Evolutionary conservation across 2,329 filamentous ascomycete genomes (phyloP).

Genomic region (Endocalyx cinctus): DNA sequence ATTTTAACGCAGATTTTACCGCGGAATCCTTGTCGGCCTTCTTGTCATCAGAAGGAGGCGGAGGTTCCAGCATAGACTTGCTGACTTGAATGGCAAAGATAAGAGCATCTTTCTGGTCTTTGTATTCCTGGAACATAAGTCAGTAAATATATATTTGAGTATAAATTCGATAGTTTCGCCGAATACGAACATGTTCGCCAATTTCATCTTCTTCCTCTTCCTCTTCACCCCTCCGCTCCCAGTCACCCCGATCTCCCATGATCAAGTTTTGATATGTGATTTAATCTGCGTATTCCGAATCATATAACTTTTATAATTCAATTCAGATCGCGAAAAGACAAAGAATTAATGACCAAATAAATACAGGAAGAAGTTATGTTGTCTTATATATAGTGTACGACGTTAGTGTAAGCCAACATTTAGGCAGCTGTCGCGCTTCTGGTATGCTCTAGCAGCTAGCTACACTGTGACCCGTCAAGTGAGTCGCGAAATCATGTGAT

Average conservation of each 20-base stretch:
- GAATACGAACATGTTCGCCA: constrained; percentile 64
- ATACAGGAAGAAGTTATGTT: no score
- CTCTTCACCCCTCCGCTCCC: constrained; percentile 58
- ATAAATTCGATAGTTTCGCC: no score
- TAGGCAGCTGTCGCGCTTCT: constrained; percentile 22
- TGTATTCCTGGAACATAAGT: constrained; percentile 63
- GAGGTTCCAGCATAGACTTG: constrained; percentile 73
- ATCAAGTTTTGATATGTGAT: background rate
- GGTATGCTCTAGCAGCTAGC: constrained; percentile 11
- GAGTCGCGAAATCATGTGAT: constrained; percentile 24
- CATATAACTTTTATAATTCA: no score
- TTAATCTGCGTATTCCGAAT: background rate
- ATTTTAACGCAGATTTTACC: constrained; percentile 81
- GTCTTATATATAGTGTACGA: no score
- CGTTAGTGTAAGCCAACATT: no score
- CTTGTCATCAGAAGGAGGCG: constrained; percentile 61
- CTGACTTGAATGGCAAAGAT: constrained; percentile 93
- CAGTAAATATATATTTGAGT: constrained; percentile 23
- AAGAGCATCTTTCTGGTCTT: constrained; percentile 94
- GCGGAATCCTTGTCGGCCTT: constrained; percentile 76
- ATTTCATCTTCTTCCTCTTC: constrained; percentile 65
- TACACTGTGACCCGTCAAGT: constrained; percentile 5
- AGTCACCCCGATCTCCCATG: constrained; percentile 30
- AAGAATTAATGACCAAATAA: no score
- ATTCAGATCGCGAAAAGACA: no score